phyloP scores from a whole-genome alignment of 2,329 filamentous ascomycete genomes.

The Colletotrichum navitas region DNA sequence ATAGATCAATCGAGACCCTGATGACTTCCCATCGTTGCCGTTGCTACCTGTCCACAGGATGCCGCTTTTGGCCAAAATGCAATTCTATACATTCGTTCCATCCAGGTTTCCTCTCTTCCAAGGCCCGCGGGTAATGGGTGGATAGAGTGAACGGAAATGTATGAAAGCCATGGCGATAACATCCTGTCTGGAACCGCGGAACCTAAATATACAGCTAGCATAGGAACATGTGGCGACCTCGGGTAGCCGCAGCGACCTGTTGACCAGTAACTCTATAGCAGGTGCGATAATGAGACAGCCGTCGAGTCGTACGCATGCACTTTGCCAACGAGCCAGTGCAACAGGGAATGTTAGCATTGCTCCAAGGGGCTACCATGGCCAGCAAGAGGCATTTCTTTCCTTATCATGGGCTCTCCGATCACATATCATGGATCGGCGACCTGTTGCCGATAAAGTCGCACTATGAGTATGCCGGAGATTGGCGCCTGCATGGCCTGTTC shows the following conservation, averaged over 20 bases:
- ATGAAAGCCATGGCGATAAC: slow-evolving; percentile 26
- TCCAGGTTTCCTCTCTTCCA: slow-evolving; percentile 2
- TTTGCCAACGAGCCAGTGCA: slow-evolving; percentile 5
- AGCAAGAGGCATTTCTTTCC: slow-evolving; percentile 30
- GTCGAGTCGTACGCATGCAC: slow-evolving; percentile 7
- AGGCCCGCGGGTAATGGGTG: not conserved
- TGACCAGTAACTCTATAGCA: not conserved
- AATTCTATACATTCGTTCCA: slow-evolving; percentile 10
- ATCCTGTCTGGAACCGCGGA: slow-evolving; percentile 25
- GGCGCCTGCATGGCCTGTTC: slow-evolving; percentile 35
- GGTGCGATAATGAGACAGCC: not conserved
- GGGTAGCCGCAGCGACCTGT: slow-evolving; percentile 14
- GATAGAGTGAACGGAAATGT: slow-evolving; percentile 4
- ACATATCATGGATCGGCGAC: slow-evolving; percentile 31
- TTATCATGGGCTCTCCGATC: slow-evolving; percentile 32
- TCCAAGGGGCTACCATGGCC: slow-evolving; percentile 5
- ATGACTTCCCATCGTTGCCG: not conserved
- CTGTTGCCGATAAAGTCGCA: slow-evolving; percentile 24
- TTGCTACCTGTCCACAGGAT: slow-evolving; percentile 12
- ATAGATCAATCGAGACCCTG: slow-evolving; percentile 19
- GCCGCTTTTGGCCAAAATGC: slow-evolving; percentile 6
- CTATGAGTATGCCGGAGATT: slow-evolving; percentile 10
- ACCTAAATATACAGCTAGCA: slow-evolving; percentile 4
- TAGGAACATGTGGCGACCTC: slow-evolving; percentile 7
- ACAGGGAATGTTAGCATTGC: slow-evolving; percentile 9